Percentiles rank a stretch among this genome's conserved stretches.
Conservation (phyloP, 2,329 filamentous ascomycete species). For the Lachnellula suecica region DNA sequence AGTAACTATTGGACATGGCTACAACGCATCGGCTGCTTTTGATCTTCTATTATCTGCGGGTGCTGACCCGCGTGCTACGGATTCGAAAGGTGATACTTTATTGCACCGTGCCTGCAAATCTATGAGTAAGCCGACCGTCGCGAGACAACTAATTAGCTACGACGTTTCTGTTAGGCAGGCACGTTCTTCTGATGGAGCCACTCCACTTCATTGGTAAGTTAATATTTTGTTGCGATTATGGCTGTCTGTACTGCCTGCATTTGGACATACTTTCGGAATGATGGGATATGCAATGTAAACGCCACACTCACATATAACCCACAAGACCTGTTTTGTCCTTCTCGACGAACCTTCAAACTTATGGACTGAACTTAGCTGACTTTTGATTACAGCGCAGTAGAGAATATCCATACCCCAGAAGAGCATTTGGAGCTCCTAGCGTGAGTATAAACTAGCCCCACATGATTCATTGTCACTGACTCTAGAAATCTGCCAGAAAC, state of each 20-base stretch:
- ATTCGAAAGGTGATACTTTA: slow-evolving; percentile 6
- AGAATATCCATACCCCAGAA: not conserved
- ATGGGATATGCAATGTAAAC: too few species aligned
- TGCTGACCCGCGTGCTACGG: slow-evolving; percentile 7
- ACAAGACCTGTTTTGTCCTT: too few species aligned
- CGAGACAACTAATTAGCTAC: not conserved
- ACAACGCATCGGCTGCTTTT: not conserved
- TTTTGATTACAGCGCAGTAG: not conserved
- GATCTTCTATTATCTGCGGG: slow-evolving; percentile 6
- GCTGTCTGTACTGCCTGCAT: too few species aligned
- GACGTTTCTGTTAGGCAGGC: not conserved
- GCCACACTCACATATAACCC: too few species aligned
- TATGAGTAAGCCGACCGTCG: slow-evolving; percentile 10
- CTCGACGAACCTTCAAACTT: too few species aligned
- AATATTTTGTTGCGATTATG: not conserved
- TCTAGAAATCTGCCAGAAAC: too few species aligned
- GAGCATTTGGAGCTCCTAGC: slow-evolving; percentile 27
- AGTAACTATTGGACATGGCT: not conserved
- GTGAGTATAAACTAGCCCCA: too few species aligned
- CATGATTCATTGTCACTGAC: too few species aligned
- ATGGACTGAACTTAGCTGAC: not conserved
- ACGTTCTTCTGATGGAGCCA: not conserved
- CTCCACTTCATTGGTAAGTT: not conserved
- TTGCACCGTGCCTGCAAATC: slow-evolving; percentile 9
- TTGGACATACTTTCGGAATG: too few species aligned